These are phyloP conservation scores for Trichaptum fuscoviolaceum DNA, from an alignment of 768 basidiomycete genomes.

Conservation along the genomic window DNA sequence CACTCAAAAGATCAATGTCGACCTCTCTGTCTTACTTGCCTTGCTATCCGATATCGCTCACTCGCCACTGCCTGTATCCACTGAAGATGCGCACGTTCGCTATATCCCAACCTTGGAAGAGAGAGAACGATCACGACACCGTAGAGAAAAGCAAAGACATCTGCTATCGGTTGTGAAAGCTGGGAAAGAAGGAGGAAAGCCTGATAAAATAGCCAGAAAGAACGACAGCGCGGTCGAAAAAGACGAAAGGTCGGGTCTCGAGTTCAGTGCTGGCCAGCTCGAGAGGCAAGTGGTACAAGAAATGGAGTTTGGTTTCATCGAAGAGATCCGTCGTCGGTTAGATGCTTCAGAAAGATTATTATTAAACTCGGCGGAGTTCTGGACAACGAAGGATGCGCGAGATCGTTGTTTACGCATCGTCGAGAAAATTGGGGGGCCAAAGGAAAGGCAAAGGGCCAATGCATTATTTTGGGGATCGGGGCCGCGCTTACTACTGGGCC, in stretches of 20 bases:
- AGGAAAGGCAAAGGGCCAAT: constrained; percentile 57
- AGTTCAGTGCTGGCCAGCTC: constrained; percentile 60
- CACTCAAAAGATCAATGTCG: constrained; percentile 66
- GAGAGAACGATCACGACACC: constrained; percentile 3
- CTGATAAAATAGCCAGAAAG: constrained; percentile 10
- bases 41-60: constrained; percentile 81
- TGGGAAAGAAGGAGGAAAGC: neutral
- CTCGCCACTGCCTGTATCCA: constrained; percentile 49
- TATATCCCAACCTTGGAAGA: constrained; percentile 47
- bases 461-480: constrained; percentile 46
- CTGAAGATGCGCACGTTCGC: constrained; percentile 53
- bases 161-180: neutral
- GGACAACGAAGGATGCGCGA: constrained; percentile 76
- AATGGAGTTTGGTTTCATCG: constrained; percentile 55
- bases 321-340: constrained; percentile 55
- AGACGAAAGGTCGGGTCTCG: constrained; percentile 17
- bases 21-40: constrained; percentile 81
- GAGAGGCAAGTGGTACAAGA: constrained; percentile 72
- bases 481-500: constrained; percentile 11
- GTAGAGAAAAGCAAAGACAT: constrained; percentile 3
- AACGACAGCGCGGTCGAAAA: constrained; percentile 18
- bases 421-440: constrained; percentile 68
- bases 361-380: constrained; percentile 47
- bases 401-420: constrained; percentile 73
- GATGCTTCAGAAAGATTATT: constrained; percentile 2